These are phyloP conservation scores for Ganoderma boninense DNA, from an alignment of 1,284 basidiomycete genomes.

Conservation along the genomic window DNA sequence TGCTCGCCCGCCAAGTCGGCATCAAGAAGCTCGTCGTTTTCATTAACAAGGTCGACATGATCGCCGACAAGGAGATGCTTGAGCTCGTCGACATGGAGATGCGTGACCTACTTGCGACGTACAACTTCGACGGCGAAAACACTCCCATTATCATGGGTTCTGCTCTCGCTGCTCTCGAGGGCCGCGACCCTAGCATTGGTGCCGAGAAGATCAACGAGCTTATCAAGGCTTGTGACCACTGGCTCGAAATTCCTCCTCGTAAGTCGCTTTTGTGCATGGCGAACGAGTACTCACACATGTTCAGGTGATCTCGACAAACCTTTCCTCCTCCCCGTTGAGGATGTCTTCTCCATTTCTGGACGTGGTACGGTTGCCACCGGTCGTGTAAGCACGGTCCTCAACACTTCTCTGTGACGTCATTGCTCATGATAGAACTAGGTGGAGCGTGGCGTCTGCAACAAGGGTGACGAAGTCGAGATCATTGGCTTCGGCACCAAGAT, in stretches of 20 bases:
- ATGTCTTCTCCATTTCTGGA: conserved; percentile 98
- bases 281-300: neutral
- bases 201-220: conserved; percentile 86
- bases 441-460: conserved; percentile 93
- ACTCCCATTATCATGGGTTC: conserved; percentile 98
- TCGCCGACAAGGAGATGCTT: conserved; percentile 97
- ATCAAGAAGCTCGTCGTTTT: conserved; percentile 99
- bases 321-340: conserved; percentile 97
- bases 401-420: neutral
- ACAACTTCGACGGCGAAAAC: conserved; percentile 96
- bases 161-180: conserved; percentile 94
- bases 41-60: conserved; percentile 99
- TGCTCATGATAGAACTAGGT: conserved; percentile 57
- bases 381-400: conserved; percentile 59
- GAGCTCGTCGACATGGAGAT: conserved; percentile 99
- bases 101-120: conserved; percentile 93
- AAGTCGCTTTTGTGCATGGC: conserved; percentile 42
- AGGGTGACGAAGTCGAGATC: conserved; percentile 96
- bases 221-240: conserved; percentile 89
- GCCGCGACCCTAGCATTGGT: conserved; percentile 83
- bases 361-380: conserved; percentile 99
- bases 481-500: conserved; percentile 86
- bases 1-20: conserved; percentile 97
- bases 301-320: conserved; percentile 96
- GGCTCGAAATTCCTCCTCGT: conserved; percentile 96